Evolutionary conservation across 495 filamentous ascomycete species (phyloP), one percentile per base, ranked within the genome.

Genomic region (Penicillium bialowiezense): DNA sequence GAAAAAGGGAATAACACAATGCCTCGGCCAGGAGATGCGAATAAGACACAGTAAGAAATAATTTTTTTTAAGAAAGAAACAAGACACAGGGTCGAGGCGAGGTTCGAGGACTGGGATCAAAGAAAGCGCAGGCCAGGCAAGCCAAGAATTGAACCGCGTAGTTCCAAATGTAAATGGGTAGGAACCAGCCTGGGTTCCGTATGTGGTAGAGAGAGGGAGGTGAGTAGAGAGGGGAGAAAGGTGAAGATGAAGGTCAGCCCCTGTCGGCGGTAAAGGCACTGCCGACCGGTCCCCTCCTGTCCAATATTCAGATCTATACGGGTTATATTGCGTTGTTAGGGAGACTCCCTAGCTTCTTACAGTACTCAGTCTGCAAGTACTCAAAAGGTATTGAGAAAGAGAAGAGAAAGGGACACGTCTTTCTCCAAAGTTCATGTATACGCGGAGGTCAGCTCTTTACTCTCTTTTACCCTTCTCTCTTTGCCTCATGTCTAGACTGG

Each of bases 191-290:
- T 51, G 55, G 55, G 59, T 42, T 54, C 59, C 52, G 42, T 56
- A 51, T 46, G 52, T 54, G 46, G 34, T 15, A 33, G 35, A 57
- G 9, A 31, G 24, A 28, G 24, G 21, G 19, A 14, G n/a, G 39
- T 17, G 18, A 23, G 32, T 32, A 46, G 53, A 45, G 43, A 35
- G 42, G 53, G 26, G 43, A 34, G 52, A 42, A 48, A 37, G 21
- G 36, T 38, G 43, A 52, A 41, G 44, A 52, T 37, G 50, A 54
- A 49, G 44, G 50, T 38, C 54, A 55, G 48, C 55, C 59, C 53
- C 44, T 56, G 56, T 59, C 38, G 55, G 59, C 59, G 59, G 59
- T 62, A 62, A 62, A 59, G 48, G 35, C 51, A 52, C 54, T 38
- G 51, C 55, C 51, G 58, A 53, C 55, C 58, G 58, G n/a, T 44